Evolutionary conservation across 2,329 filamentous ascomycete genomes (phyloP).

Genomic region (Cladophialophora bantiana): DNA sequence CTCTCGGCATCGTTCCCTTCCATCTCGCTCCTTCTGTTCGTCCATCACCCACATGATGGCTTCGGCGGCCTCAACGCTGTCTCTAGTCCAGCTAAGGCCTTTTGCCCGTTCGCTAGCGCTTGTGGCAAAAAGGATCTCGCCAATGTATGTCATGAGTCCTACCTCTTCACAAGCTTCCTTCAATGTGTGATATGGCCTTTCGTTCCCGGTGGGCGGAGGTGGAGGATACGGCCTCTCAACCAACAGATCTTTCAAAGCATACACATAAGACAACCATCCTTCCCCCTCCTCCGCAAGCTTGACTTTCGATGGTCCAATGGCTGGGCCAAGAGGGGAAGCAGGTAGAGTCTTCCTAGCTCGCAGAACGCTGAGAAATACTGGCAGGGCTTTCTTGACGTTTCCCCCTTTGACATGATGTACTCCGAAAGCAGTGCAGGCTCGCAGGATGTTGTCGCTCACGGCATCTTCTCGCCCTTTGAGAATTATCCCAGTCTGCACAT

Average conservation of each 20-base stretch:
- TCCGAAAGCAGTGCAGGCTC: slow-evolving; percentile 76
- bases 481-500: slow-evolving; percentile 69
- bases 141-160: slow-evolving; percentile 85
- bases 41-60: slow-evolving; percentile 63
- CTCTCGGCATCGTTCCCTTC: slow-evolving; percentile 71
- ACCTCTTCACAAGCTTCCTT: slow-evolving; percentile 82
- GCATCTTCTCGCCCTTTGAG: slow-evolving; percentile 60
- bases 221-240: slow-evolving; percentile 71
- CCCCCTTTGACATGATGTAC: slow-evolving; percentile 76
- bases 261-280: slow-evolving; percentile 30
- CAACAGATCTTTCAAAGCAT: slow-evolving; percentile 49
- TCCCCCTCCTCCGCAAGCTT: slow-evolving; percentile 39
- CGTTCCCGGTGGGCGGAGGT: slow-evolving; percentile 72
- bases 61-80: slow-evolving; percentile 82
- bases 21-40: slow-evolving; percentile 47
- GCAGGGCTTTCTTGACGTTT: slow-evolving; percentile 73
- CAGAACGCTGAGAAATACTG: slow-evolving; percentile 84
- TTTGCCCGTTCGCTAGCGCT: slow-evolving; percentile 65
- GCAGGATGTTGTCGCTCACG: slow-evolving; percentile 76
- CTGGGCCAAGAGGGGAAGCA: slow-evolving; percentile 46
- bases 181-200: slow-evolving; percentile 68
- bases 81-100: slow-evolving; percentile 86
- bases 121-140: slow-evolving; percentile 85
- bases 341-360: slow-evolving; percentile 72
- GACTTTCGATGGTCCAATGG: slow-evolving; percentile 26